These are phyloP conservation scores for Rosa persica DNA, from an alignment of 306 rosid genomes.

Conservation along the genomic window DNA sequence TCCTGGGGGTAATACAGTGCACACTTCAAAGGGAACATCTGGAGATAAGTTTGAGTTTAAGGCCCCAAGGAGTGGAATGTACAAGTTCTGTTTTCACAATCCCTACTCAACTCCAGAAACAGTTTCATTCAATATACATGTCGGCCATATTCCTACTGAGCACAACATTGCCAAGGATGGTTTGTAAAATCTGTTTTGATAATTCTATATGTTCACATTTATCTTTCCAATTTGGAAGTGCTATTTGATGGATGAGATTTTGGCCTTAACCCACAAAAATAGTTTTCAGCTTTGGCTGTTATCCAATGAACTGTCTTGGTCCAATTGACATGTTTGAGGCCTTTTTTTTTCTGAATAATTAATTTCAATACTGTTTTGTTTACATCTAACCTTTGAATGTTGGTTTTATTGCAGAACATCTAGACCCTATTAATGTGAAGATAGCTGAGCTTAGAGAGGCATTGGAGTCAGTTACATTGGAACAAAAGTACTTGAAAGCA, in stretches of 20 bases:
- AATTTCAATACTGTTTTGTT: conserved; percentile 4
- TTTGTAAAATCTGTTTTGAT: conserved; percentile 31
- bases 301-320: conserved; percentile 2
- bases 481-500: conserved; percentile 91
- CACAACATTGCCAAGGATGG: conserved; percentile 95
- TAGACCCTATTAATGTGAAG: conserved; percentile 97
- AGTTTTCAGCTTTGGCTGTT: not conserved
- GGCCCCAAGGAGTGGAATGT: conserved; percentile 92
- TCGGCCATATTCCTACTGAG: conserved; percentile 95
- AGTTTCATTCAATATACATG: conserved; percentile 94
- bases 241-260: not conserved
- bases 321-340: not conserved
- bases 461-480: conserved; percentile 86
- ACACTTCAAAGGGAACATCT: conserved; percentile 74
- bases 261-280: not conserved
- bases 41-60: conserved; percentile 88
- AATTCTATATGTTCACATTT: not conserved
- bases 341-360: not conserved
- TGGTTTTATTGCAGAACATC: conserved; percentile 69
- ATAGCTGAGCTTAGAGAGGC: conserved; percentile 99
- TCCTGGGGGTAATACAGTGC: conserved; percentile 69
- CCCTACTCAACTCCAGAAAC: conserved; percentile 97
- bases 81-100: conserved; percentile 91
- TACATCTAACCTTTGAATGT: not conserved
- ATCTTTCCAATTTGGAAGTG: not conserved